A percentile compares a stretch with the other conserved stretches of the same genome.
phyloP scores from a whole-genome alignment of 2,329 filamentous ascomycete species.

The Corynespora cassiicola region DNA sequence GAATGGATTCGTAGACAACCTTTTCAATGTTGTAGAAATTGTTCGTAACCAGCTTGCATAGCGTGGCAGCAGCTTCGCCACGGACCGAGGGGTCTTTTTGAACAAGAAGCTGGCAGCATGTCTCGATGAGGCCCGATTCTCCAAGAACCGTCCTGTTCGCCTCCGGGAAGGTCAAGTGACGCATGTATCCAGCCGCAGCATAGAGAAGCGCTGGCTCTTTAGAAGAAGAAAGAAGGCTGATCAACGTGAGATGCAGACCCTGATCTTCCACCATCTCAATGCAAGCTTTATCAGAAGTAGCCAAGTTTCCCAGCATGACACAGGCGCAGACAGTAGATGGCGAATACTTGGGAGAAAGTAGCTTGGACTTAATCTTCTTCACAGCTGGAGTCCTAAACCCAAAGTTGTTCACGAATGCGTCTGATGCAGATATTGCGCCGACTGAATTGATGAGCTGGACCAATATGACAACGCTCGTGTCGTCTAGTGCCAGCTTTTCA shows the following conservation, averaged over 20 bases:
- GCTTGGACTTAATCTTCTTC: conserved; percentile 31
- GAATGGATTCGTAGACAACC: conserved; percentile 30
- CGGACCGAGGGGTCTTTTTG: conserved; percentile 37
- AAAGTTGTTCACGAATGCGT: conserved; percentile 37
- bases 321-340: conserved; percentile 43
- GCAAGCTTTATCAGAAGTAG: conserved; percentile 42
- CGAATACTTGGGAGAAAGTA: conserved; percentile 21
- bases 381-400: conserved; percentile 32
- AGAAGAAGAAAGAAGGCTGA: conserved; percentile 31
- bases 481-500: conserved; percentile 28
- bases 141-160: conserved; percentile 35
- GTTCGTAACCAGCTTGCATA: conserved; percentile 40
- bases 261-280: conserved; percentile 43
- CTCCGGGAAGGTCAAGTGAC: conserved; percentile 45
- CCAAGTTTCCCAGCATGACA: conserved; percentile 47
- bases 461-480: conserved; percentile 32
- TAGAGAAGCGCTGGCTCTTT: conserved; percentile 39
- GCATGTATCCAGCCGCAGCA: conserved; percentile 43
- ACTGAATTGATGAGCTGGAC: conserved; percentile 39
- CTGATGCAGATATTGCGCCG: conserved; percentile 41
- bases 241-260: conserved; percentile 36
- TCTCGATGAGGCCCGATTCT: conserved; percentile 38
- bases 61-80: conserved; percentile 42
- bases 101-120: conserved; percentile 35
- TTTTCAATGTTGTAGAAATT: conserved; percentile 39